These are phyloP conservation scores for Monosporascus sp. DNA, from an alignment of 2,329 filamentous ascomycete species.

Conservation along the genomic window DNA sequence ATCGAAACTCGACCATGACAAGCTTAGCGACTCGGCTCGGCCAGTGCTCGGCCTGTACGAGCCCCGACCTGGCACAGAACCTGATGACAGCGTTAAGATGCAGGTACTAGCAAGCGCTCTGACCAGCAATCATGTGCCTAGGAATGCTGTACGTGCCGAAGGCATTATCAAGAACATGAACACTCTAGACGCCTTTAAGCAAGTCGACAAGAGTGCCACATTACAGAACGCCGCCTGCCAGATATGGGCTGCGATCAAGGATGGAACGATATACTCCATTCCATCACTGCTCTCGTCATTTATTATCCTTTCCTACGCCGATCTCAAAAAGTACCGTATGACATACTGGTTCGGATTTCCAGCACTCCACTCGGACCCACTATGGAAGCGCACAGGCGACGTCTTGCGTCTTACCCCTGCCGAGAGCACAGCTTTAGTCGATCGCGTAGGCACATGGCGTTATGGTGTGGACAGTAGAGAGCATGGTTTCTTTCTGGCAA, in stretches of 20 bases:
- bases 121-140: slow-evolving; percentile 67
- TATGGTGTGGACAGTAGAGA: slow-evolving; percentile 77
- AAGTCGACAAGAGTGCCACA: slow-evolving; percentile 71
- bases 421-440: slow-evolving; percentile 75
- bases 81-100: slow-evolving; percentile 77
- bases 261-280: slow-evolving; percentile 92
- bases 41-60: slow-evolving; percentile 86
- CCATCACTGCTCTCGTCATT: slow-evolving; percentile 89
- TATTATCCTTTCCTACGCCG: slow-evolving; percentile 83
- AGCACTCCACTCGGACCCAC: slow-evolving; percentile 80
- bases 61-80: slow-evolving; percentile 63
- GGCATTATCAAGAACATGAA: slow-evolving; percentile 96
- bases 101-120: slow-evolving; percentile 85
- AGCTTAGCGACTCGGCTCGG: slow-evolving; percentile 88
- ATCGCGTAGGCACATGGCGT: slow-evolving; percentile 81
- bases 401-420: slow-evolving; percentile 52
- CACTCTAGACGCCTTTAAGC: slow-evolving; percentile 88
- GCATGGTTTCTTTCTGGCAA: slow-evolving; percentile 93
- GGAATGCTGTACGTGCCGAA: slow-evolving; percentile 73
- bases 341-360: slow-evolving; percentile 99
- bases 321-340: slow-evolving; percentile 95
- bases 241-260: slow-evolving; percentile 97
- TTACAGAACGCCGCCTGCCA: slow-evolving; percentile 74
- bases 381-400: slow-evolving; percentile 63
- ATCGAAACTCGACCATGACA: slow-evolving; percentile 94